phyloP scores from a whole-genome alignment of 768 basidiomycete genomes.

The Tulasnella sp. region DNA sequence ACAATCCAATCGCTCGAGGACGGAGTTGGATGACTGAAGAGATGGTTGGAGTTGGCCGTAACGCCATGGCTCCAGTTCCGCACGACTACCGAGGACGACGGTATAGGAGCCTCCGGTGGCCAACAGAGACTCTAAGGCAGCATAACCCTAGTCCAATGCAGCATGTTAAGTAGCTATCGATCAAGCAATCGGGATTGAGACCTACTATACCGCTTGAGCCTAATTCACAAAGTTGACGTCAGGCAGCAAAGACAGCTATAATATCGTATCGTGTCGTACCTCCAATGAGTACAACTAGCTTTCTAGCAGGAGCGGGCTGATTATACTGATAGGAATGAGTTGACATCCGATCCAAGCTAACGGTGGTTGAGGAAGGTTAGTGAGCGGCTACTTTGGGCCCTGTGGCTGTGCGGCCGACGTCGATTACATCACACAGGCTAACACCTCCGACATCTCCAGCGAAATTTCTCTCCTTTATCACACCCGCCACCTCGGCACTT shows the following conservation, averaged over 20 bases:
- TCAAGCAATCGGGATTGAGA: not conserved
- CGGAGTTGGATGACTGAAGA: conserved; percentile 5
- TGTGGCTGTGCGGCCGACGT: too few relatives aligned
- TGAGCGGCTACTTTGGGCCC: too few relatives aligned
- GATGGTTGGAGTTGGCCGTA: conserved; percentile 4
- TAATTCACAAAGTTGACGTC: not conserved
- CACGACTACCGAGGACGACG: conserved; percentile 9
- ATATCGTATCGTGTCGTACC: not conserved
- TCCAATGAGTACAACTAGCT: conserved; percentile 1
- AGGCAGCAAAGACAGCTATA: not conserved
- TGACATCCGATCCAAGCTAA: too few relatives aligned
- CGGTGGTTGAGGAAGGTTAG: too few relatives aligned
- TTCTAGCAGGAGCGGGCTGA: not conserved
- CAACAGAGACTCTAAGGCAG: conserved; percentile 4
- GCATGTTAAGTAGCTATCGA: not conserved
- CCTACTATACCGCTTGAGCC: not conserved
- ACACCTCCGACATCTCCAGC: too few relatives aligned
- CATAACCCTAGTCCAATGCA: not conserved
- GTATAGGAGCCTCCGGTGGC: not conserved
- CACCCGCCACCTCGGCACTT: too few relatives aligned
- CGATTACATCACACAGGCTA: too few relatives aligned
- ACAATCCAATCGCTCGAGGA: conserved; percentile 7
- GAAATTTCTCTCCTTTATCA: too few relatives aligned
- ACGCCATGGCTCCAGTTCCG: not conserved
- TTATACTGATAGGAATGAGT: too few relatives aligned